Conservation (phyloP, 2,329 filamentous ascomycete species). For the Diaporthe velutina region DNA sequence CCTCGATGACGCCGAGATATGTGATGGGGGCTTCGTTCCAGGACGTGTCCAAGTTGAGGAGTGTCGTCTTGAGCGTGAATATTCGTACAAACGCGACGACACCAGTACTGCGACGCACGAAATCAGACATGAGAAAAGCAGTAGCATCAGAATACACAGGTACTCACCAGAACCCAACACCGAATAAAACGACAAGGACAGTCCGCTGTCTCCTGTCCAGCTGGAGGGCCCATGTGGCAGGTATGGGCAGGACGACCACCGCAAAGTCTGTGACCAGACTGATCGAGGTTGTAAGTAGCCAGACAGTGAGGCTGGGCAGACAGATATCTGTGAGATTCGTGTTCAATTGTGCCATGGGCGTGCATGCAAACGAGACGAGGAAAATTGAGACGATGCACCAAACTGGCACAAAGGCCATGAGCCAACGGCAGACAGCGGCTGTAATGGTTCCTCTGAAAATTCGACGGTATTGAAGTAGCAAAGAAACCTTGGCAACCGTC, state of each 20-base stretch:
- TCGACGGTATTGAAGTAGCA: conserved; percentile 55
- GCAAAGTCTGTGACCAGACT: conserved; percentile 47
- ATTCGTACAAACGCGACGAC: conserved; percentile 48
- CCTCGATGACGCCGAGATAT: conserved; percentile 49
- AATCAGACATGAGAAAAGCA: neutral
- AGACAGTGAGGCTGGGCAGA: conserved; percentile 46
- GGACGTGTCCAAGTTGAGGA: conserved; percentile 43
- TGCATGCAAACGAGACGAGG: conserved; percentile 47
- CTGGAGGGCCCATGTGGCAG: conserved; percentile 43
- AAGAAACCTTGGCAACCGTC: conserved; percentile 52
- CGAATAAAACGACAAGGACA: conserved; percentile 43
- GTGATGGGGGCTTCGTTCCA: conserved; percentile 50
- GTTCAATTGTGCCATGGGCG: conserved; percentile 46
- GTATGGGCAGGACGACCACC: conserved; percentile 46
- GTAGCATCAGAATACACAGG: neutral
- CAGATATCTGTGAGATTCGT: conserved; percentile 42
- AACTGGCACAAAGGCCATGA: conserved; percentile 45
- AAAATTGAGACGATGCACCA: conserved; percentile 48
- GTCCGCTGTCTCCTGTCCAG: conserved; percentile 44
- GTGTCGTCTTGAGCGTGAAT: conserved; percentile 45
- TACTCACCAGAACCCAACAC: conserved; percentile 46
- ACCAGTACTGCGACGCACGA: conserved; percentile 41
- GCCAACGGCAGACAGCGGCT: conserved; percentile 42
- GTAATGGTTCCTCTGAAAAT: conserved; percentile 50
- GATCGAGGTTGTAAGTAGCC: conserved; percentile 47